These are phyloP conservation scores for Ceriops tagal DNA, from an alignment of 345 rosid genomes.

Conservation along the genomic window DNA sequence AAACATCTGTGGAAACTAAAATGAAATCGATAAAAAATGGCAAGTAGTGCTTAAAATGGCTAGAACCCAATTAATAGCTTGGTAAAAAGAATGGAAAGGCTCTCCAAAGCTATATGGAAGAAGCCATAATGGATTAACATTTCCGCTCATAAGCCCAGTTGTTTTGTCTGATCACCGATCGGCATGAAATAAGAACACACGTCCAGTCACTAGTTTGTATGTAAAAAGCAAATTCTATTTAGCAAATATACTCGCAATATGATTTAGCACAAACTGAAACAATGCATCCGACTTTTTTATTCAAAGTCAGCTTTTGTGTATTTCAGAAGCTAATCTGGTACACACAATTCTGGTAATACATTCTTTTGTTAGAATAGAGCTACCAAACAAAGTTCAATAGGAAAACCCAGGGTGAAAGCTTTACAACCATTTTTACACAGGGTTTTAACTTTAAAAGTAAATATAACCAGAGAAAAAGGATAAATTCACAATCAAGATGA, in stretches of 20 bases:
- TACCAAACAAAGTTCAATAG: constrained; percentile 14
- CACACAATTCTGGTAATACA: constrained; percentile 18
- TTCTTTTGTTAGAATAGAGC: constrained; percentile 21
- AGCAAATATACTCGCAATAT: background rate
- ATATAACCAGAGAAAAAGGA: background rate
- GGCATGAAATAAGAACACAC: no score
- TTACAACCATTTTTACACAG: constrained; percentile 35
- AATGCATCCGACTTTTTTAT: background rate
- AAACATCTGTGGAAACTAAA: background rate
- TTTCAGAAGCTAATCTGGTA: background rate
- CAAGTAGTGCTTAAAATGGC: no score
- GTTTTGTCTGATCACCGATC: no score
- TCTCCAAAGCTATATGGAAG: no score
- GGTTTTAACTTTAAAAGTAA: constrained; percentile 3
- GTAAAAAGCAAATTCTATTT: background rate
- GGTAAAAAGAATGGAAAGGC: background rate
- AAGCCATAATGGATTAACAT: no score
- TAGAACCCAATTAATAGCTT: no score
- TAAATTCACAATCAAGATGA: constrained; percentile 15
- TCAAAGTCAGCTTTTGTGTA: background rate
- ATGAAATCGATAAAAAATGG: no score
- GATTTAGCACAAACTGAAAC: background rate
- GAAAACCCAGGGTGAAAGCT: constrained; percentile 6
- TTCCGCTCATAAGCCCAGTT: no score
- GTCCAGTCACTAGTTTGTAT: no score